These are phyloP conservation scores for Yarrowia sp. DNA, from an alignment of 805 yeast species.

Conservation along the genomic window DNA sequence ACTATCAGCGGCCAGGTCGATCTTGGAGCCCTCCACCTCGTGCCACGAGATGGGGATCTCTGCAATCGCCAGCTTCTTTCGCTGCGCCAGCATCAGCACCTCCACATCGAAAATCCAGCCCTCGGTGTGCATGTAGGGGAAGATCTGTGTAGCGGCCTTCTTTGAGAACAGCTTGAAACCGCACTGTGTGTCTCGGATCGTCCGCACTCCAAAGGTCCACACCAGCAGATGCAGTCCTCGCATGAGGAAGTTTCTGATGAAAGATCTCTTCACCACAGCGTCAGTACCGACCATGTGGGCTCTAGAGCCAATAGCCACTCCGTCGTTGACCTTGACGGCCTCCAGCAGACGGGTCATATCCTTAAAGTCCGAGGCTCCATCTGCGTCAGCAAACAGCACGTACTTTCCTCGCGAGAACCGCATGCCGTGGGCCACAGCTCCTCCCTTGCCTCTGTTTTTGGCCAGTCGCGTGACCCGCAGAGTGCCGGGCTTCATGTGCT, in stretches of 20 bases:
- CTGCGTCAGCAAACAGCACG: slow-evolving; percentile 92
- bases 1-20: slow-evolving; percentile 86
- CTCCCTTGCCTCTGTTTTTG: slow-evolving; percentile 89
- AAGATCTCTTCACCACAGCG: slow-evolving; percentile 92
- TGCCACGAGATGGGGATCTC: slow-evolving; percentile 95
- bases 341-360: slow-evolving; percentile 58
- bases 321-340: slow-evolving; percentile 48
- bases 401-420: slow-evolving; percentile 68
- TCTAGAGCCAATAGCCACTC: slow-evolving; percentile 84
- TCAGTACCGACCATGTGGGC: slow-evolving; percentile 96
- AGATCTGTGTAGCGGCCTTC: slow-evolving; percentile 59
- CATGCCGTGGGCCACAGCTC: slow-evolving; percentile 94
- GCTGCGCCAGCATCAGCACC: slow-evolving; percentile 72
- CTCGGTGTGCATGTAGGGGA: slow-evolving; percentile 92
- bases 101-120: slow-evolving; percentile 99
- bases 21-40: slow-evolving; percentile 93
- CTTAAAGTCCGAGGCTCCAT: slow-evolving; percentile 84
- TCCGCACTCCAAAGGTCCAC: slow-evolving; percentile 81
- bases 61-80: slow-evolving; percentile 60
- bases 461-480: slow-evolving; percentile 69
- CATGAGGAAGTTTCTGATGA: slow-evolving; percentile 87
- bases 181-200: slow-evolving; percentile 91
- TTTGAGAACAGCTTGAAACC: slow-evolving; percentile 91
- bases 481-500: slow-evolving; percentile 55
- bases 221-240: slow-evolving; percentile 85